phyloP scores from a whole-genome alignment of 129 eudicot genomes.

The Tagetes patula region DNA sequence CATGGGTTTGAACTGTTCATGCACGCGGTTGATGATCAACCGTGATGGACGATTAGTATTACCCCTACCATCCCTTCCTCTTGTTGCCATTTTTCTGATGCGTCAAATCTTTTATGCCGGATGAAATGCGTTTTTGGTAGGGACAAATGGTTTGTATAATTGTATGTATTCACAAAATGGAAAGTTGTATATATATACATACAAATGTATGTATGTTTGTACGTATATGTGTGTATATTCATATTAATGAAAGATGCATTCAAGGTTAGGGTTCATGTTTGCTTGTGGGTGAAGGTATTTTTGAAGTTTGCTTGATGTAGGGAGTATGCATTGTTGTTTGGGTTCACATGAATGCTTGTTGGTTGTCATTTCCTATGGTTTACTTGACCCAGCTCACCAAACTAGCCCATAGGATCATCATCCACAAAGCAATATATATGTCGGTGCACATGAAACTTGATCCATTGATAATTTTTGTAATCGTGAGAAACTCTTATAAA shows the following conservation, averaged over 20 bases:
- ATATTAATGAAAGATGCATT: background rate
- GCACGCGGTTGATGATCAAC: slow-evolving; percentile 27
- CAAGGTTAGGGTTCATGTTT: slow-evolving; percentile 19
- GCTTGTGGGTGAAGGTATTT: slow-evolving; percentile 27
- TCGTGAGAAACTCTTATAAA: no score
- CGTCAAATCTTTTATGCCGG: background rate
- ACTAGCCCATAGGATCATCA: slow-evolving; percentile 1
- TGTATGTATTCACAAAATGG: background rate
- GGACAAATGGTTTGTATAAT: slow-evolving; percentile 16
- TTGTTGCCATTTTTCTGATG: slow-evolving; percentile 54
- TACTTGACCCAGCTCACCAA: background rate
- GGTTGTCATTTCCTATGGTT: slow-evolving; percentile 25
- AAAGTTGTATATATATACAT: background rate
- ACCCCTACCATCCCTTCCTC: slow-evolving; percentile 43
- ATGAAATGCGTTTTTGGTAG: slow-evolving; percentile 5
- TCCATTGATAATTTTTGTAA: no score
- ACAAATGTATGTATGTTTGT: background rate
- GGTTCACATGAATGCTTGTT: slow-evolving; percentile 24
- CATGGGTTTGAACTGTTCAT: slow-evolving; percentile 59
- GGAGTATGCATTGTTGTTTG: slow-evolving; percentile 29
- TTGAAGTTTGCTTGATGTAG: slow-evolving; percentile 29
- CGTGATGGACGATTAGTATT: slow-evolving; percentile 28
- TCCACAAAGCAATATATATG: background rate
- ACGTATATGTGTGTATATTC: background rate
- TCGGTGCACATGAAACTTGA: background rate